phyloP scores from a whole-genome alignment of 495 filamentous ascomycete species.

The Chlorociboria aeruginascens region DNA sequence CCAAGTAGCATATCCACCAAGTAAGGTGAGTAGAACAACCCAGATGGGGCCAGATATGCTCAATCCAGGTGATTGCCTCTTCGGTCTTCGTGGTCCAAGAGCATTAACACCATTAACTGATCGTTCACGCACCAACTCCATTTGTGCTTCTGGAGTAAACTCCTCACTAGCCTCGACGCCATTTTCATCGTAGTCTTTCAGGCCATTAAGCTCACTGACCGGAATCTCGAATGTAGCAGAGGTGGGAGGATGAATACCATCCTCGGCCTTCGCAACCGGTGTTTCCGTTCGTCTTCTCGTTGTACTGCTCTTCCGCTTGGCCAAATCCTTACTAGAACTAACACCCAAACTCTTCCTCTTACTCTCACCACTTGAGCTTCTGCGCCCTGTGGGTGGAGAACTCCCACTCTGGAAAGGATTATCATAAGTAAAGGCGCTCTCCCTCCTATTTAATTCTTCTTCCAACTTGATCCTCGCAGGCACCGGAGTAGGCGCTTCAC shows the following conservation, averaged over 20 bases:
- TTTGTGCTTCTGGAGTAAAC: slow-evolving; percentile 82
- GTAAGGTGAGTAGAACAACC: slow-evolving; percentile 50
- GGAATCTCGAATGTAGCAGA: slow-evolving; percentile 30
- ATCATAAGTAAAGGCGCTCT: slow-evolving; percentile 66
- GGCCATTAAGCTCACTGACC: slow-evolving; percentile 11
- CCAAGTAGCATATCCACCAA: slow-evolving; percentile 65
- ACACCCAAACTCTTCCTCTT: slow-evolving; percentile 56
- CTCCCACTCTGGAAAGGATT: slow-evolving; percentile 91
- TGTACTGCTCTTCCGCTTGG: slow-evolving; percentile 6
- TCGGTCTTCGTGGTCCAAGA: slow-evolving; percentile 17
- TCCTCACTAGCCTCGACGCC: slow-evolving; percentile 65
- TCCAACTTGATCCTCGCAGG: slow-evolving; percentile 27
- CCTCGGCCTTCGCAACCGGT: slow-evolving; percentile 6
- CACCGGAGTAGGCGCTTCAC: slow-evolving; percentile 15
- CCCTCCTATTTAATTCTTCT: slow-evolving; percentile 27
- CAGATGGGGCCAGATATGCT: slow-evolving; percentile 37
- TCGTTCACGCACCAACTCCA: slow-evolving; percentile 57
- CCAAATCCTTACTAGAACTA: slow-evolving; percentile 52
- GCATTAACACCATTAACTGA: slow-evolving; percentile 28
- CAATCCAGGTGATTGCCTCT: slow-evolving; percentile 15
- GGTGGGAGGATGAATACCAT: slow-evolving; percentile 29
- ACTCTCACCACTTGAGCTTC: slow-evolving; percentile 1
- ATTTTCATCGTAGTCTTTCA: slow-evolving; percentile 15
- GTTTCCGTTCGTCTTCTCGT: slow-evolving; percentile 5
- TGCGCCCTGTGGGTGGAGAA: slow-evolving; percentile 20